These are phyloP conservation scores for Wickerhamomyces queroliae DNA, from an alignment of 805 yeast genomes.

Conservation along the genomic window DNA sequence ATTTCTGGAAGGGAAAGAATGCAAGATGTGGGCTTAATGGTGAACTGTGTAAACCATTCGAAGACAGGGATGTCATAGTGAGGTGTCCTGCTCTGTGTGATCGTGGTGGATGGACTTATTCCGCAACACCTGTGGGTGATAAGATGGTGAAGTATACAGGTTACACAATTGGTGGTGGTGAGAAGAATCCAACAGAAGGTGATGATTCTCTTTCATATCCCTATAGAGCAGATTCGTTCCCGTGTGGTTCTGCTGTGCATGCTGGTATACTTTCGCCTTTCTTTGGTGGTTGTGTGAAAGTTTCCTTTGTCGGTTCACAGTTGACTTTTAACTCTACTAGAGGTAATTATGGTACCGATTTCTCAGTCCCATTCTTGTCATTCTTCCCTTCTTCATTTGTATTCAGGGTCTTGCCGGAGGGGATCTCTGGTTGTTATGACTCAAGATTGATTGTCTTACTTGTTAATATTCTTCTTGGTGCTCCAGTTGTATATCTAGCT, in stretches of 20 bases:
- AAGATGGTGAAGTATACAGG: conserved; percentile 63
- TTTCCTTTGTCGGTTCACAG: conserved; percentile 52
- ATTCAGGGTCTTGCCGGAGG: conserved; percentile 40
- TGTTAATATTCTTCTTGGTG: conserved; percentile 56
- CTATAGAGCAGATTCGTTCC: conserved; percentile 83
- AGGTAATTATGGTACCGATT: conserved; percentile 49
- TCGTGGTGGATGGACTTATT: conserved; percentile 68
- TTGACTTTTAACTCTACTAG: conserved; percentile 37
- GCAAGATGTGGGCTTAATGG: conserved; percentile 73
- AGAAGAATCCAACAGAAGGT: conserved; percentile 12
- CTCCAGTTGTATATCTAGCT: conserved; percentile 50
- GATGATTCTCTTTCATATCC: conserved; percentile 41
- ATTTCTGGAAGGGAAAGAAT: conserved; percentile 73
- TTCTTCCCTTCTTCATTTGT: conserved; percentile 71
- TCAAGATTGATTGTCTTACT: conserved; percentile 53
- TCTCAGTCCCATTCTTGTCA: conserved; percentile 51
- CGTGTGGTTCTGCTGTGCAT: conserved; percentile 88
- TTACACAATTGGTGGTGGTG: conserved; percentile 76
- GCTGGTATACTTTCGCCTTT: conserved; percentile 71
- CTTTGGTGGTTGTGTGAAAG: conserved; percentile 72
- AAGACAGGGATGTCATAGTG: conserved; percentile 42
- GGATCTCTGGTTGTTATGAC: conserved; percentile 57
- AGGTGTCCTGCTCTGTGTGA: conserved; percentile 90
- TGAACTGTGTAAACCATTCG: conserved; percentile 45
- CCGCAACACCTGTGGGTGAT: conserved; percentile 70